Conservation (phyloP, 805 yeast genomes). For the Jamesozyma gamospora region DNA sequence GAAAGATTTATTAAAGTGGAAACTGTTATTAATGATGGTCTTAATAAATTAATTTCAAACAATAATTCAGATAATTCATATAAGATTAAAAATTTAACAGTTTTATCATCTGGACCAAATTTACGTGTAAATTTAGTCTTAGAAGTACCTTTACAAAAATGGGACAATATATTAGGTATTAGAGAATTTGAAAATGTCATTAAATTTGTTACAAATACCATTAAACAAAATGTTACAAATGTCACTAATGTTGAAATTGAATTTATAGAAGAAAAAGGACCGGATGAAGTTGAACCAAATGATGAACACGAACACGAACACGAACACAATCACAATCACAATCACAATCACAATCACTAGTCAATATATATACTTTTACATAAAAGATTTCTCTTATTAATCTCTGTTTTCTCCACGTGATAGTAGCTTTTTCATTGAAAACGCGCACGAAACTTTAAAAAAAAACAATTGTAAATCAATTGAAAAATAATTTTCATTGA, state of each 20-base stretch:
- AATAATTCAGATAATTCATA: conserved; percentile 34
- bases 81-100: conserved; percentile 33
- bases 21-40: conserved; percentile 30
- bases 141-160: conserved; percentile 36
- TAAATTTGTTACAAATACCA: conserved; percentile 27
- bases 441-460: no score
- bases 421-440: no score
- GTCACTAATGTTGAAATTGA: conserved; percentile 36
- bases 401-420: no score
- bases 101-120: conserved; percentile 52
- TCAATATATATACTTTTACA: background rate
- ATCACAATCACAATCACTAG: background rate
- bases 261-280: conserved; percentile 28
- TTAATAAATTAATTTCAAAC: conserved; percentile 31
- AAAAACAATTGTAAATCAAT: no score
- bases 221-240: conserved; percentile 34
- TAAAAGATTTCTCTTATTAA: no score
- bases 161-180: conserved; percentile 35
- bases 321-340: conserved; percentile 2
- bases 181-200: conserved; percentile 35
- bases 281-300: background rate
- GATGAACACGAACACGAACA: background rate
- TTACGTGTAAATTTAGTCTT: conserved; percentile 30
- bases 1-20: conserved; percentile 39
- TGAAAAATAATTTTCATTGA: no score